Evolutionary conservation across 768 basidiomycete species (phyloP).

Genomic region (Daedaleopsis sinensis): DNA sequence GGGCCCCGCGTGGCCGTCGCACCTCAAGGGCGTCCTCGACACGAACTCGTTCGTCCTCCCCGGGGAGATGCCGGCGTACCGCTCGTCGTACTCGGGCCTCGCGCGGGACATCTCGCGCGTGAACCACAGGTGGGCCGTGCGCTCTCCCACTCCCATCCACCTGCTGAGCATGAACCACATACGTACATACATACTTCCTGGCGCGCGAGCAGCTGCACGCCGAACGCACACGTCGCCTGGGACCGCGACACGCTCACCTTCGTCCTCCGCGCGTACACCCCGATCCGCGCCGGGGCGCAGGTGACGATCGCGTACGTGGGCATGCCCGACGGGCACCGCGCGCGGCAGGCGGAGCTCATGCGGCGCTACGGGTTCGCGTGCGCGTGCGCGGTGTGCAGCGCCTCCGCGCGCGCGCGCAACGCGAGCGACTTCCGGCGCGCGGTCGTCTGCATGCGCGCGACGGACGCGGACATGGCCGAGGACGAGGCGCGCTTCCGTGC

Average conservation of each 20-base stretch:
- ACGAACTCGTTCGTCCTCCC: not conserved
- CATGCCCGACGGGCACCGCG: not conserved
- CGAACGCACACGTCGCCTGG: not conserved
- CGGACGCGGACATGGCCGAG: not conserved
- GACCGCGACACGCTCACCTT: conserved; percentile 1
- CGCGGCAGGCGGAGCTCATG: not conserved
- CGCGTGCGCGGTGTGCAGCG: not conserved
- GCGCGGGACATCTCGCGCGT: not conserved
- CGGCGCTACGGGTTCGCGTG: not conserved
- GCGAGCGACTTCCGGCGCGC: not conserved
- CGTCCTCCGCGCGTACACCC: not conserved
- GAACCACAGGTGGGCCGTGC: not conserved
- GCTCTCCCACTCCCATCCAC: too few species aligned
- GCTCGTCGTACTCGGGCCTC: not conserved
- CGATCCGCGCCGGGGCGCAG: conserved; percentile 4
- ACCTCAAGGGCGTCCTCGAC: not conserved
- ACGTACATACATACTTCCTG: too few species aligned
- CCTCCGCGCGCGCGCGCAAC: too few species aligned
- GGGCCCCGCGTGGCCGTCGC: not conserved
- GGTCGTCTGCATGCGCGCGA: not conserved
- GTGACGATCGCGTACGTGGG: conserved; percentile 2
- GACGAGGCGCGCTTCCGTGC: too few species aligned
- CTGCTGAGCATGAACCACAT: too few species aligned
- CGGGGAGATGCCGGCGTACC: not conserved
- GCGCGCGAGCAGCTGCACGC: not conserved